phyloP scores from a whole-genome alignment of 2,329 filamentous ascomycete genomes.

The Simplicillium sp. region DNA sequence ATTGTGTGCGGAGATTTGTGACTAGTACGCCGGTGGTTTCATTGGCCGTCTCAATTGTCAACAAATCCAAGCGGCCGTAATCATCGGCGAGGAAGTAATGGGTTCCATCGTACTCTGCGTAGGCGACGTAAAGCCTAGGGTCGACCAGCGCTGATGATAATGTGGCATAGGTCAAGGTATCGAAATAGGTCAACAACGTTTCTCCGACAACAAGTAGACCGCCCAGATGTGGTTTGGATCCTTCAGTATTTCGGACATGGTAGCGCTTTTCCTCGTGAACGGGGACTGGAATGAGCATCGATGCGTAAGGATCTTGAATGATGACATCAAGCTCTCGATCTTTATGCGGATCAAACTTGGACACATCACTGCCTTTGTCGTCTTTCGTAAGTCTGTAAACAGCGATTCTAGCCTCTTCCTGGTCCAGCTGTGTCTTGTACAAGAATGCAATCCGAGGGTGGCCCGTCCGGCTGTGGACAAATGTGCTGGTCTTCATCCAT shows the following conservation, averaged over 20 bases:
- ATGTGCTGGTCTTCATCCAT: conserved; percentile 48
- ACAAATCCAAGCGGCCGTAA: conserved; percentile 75
- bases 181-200: conserved; percentile 76
- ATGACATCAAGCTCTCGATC: conserved; percentile 45
- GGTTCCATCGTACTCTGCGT: conserved; percentile 74
- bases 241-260: conserved; percentile 44
- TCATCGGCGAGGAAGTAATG: conserved; percentile 88
- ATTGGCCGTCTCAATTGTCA: conserved; percentile 65
- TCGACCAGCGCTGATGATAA: conserved; percentile 59
- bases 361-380: conserved; percentile 44
- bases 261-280: conserved; percentile 50
- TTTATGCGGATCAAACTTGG: conserved; percentile 43
- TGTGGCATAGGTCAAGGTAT: conserved; percentile 61
- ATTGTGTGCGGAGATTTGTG: conserved; percentile 58
- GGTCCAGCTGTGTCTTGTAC: conserved; percentile 43
- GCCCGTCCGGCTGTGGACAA: conserved; percentile 48
- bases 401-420: conserved; percentile 44
- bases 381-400: conserved; percentile 50
- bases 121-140: conserved; percentile 81
- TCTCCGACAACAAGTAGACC: conserved; percentile 70
- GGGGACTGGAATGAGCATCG: conserved; percentile 54
- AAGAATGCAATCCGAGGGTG: conserved; percentile 49
- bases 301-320: conserved; percentile 45
- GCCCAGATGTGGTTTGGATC: conserved; percentile 49
- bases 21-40: conserved; percentile 58